A percentile compares a stretch with the other conserved stretches of the same genome.
Conservation (phyloP, 495 filamentous ascomycete species). For the Penicillium pancosmium region DNA sequence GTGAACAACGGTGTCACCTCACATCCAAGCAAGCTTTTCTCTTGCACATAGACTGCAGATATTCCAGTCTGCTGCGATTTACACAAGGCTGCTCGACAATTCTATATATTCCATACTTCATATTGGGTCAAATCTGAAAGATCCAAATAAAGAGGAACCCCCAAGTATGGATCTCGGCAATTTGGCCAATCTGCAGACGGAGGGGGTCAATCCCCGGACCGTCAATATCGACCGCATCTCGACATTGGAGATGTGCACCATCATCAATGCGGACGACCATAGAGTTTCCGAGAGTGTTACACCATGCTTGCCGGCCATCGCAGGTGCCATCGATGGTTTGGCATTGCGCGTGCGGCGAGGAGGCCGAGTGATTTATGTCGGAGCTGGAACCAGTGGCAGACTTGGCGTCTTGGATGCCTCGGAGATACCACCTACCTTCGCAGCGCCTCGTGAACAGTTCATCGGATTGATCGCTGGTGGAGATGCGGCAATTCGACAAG, state of each 20-base stretch:
- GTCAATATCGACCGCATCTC: slow-evolving; percentile 37
- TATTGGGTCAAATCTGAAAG: neutral
- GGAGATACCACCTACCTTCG: slow-evolving; percentile 44
- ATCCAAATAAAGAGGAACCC: neutral
- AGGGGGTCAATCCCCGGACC: slow-evolving; percentile 35
- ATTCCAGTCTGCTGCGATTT: neutral
- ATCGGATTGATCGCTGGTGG: slow-evolving; percentile 43
- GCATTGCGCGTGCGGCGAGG: slow-evolving; percentile 36
- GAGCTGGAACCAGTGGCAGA: slow-evolving; percentile 46
- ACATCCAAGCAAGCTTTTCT: too few species aligned
- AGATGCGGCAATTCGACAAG: slow-evolving; percentile 40
- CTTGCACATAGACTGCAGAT: neutral
- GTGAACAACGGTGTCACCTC: too few species aligned
- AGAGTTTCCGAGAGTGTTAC: slow-evolving; percentile 34
- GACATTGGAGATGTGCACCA: slow-evolving; percentile 38
- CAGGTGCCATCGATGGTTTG: slow-evolving; percentile 35
- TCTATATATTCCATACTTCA: neutral
- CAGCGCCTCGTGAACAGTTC: slow-evolving; percentile 38
- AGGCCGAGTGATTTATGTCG: slow-evolving; percentile 44
- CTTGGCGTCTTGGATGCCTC: slow-evolving; percentile 46
- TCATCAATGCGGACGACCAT: slow-evolving; percentile 40
- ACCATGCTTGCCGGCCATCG: slow-evolving; percentile 34
- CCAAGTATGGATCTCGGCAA: slow-evolving; percentile 27
- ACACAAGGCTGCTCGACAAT: neutral
- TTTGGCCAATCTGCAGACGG: slow-evolving; percentile 38